Percentiles rank a stretch among this genome's conserved stretches.
Evolutionary conservation across 495 filamentous ascomycete genomes (phyloP).

Genomic region (Aspergillus kassunensis): DNA sequence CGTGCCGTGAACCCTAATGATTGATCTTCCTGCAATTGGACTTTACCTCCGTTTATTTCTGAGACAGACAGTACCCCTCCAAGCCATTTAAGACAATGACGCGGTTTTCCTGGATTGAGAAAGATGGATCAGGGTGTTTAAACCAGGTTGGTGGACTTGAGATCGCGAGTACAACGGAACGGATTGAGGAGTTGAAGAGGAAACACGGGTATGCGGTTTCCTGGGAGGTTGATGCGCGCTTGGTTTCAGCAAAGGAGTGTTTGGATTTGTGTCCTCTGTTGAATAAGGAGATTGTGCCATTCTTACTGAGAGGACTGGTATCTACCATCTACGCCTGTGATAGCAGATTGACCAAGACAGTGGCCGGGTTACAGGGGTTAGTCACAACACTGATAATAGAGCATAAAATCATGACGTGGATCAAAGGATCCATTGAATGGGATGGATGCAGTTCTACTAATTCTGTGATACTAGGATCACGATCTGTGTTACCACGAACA

Average conservation of each 20-base stretch:
- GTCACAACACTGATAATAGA: conserved; percentile 36
- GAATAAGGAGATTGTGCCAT: conserved; percentile 42
- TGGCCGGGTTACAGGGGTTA: conserved; percentile 43
- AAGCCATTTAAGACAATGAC: conserved; percentile 50
- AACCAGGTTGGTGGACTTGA: conserved; percentile 50
- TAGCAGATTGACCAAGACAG: conserved; percentile 34
- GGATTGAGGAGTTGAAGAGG: conserved; percentile 49
- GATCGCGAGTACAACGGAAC: conserved; percentile 45
- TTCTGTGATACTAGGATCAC: conserved; percentile 49
- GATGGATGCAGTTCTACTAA: conserved; percentile 39
- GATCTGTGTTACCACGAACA: conserved; percentile 54
- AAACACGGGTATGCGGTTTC: conserved; percentile 47
- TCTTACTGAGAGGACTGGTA: conserved; percentile 49
- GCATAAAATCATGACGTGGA: conserved; percentile 30
- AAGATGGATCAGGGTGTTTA: conserved; percentile 42
- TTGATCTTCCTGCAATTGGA: too few species aligned
- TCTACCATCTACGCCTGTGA: conserved; percentile 42
- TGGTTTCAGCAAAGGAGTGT: conserved; percentile 43
- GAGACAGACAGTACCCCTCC: too few species aligned
- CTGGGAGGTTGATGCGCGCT: conserved; percentile 43
- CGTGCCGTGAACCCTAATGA: too few species aligned
- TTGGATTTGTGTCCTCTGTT: conserved; percentile 39
- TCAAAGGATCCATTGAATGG: conserved; percentile 30
- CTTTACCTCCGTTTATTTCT: too few species aligned
- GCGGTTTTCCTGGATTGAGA: conserved; percentile 37